These are phyloP conservation scores for Hanseniaspora thailandica DNA, from an alignment of 805 yeast species.

Conservation along the genomic window DNA sequence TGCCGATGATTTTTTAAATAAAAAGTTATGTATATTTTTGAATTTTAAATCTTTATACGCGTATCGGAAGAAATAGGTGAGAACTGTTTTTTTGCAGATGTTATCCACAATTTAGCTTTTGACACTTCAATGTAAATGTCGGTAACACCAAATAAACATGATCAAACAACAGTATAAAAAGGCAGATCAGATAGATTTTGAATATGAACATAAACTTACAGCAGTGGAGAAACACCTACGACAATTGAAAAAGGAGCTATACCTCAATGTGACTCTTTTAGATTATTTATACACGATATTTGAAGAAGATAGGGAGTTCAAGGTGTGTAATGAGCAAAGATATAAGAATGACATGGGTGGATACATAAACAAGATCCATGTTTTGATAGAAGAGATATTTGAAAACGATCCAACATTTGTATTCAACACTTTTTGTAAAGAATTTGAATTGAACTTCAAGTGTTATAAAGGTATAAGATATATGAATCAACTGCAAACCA, in stretches of 20 bases:
- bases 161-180: neutral
- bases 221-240: neutral
- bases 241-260: neutral
- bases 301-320: neutral
- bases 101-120: too few species aligned
- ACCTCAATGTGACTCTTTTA: neutral
- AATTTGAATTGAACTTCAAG: neutral
- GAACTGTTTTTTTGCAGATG: too few species aligned
- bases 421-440: neutral
- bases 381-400: constrained; percentile 5
- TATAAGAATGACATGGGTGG: neutral
- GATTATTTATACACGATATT: neutral
- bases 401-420: constrained; percentile 1
- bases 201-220: neutral
- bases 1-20: neutral
- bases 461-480: constrained; percentile 7
- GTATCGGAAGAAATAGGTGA: neutral
- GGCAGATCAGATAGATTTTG: neutral
- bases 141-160: too few species aligned
- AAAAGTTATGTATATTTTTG: neutral
- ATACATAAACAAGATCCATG: neutral
- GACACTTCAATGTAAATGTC: too few species aligned
- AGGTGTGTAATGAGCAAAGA: neutral
- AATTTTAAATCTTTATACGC: neutral
- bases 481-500: neutral